Percentiles rank a stretch among this genome's conserved stretches.
Conservation (phyloP, 805 yeast genomes). For the Helenozyma rhizophorensis region DNA sequence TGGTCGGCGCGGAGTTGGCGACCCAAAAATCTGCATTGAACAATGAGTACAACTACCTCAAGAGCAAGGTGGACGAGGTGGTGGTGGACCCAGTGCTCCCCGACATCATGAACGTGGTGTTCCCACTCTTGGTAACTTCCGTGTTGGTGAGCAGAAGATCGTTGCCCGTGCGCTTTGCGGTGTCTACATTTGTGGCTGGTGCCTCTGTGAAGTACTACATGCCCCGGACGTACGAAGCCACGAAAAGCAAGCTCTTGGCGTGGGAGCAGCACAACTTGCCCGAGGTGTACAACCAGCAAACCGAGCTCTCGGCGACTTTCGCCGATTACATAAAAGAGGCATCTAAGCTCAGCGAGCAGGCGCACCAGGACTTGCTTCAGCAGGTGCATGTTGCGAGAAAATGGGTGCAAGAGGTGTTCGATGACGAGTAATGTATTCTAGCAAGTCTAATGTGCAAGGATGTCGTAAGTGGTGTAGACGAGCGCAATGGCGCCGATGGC, state of each 20-base stretch:
- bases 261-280: slow-evolving; percentile 30
- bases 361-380: slow-evolving; percentile 2
- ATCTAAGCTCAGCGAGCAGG: too few species aligned
- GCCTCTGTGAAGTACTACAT: slow-evolving; percentile 41
- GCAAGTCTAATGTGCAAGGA: slow-evolving; percentile 3
- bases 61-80: slow-evolving; percentile 25
- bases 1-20: slow-evolving; percentile 39
- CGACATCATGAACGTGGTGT: slow-evolving; percentile 47
- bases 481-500: slow-evolving; percentile 57
- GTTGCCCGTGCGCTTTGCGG: slow-evolving; percentile 45
- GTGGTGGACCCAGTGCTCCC: slow-evolving; percentile 56
- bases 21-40: slow-evolving; percentile 44
- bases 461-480: slow-evolving; percentile 55
- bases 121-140: slow-evolving; percentile 54
- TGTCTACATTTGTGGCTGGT: slow-evolving; percentile 49
- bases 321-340: too few species aligned
- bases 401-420: slow-evolving; percentile 7
- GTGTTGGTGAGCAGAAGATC: slow-evolving; percentile 46
- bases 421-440: slow-evolving; percentile 5
- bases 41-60: slow-evolving; percentile 37
- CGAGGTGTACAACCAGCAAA: slow-evolving; percentile 25
- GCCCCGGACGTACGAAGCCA: slow-evolving; percentile 33
- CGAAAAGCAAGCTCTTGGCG: slow-evolving; percentile 14
- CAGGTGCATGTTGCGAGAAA: slow-evolving; percentile 15
- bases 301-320: slow-evolving; percentile 6